These are phyloP conservation scores for Globisporangium echinulatum DNA, from an alignment of 352 stramenopile species.

Conservation along the genomic window DNA sequence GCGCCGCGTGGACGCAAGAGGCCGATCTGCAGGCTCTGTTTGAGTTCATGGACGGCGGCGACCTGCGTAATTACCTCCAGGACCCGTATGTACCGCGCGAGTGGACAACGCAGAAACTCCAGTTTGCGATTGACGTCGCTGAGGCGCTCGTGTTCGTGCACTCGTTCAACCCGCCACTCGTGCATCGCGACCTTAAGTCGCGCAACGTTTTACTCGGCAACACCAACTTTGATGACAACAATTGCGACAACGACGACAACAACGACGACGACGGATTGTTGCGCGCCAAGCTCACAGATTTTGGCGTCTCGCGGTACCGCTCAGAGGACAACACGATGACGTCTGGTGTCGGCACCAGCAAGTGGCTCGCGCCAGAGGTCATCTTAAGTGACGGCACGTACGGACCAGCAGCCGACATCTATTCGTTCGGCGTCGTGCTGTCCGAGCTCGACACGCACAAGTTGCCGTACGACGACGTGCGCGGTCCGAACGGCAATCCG, in stretches of 20 bases:
- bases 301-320: constrained; percentile 27
- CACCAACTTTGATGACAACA: no score
- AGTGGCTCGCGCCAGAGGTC: constrained; percentile 55
- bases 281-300: constrained; percentile 52
- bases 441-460: constrained; percentile 50
- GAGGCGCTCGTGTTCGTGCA: no score
- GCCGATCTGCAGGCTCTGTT: constrained; percentile 29
- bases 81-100: neutral
- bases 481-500: constrained; percentile 21
- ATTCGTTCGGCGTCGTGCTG: constrained; percentile 53
- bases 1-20: constrained; percentile 30
- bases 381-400: constrained; percentile 43
- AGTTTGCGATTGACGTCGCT: no score
- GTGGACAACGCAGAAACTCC: no score
- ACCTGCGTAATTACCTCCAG: constrained; percentile 35
- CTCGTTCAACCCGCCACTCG: no score
- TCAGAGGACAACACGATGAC: no score
- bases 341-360: no score
- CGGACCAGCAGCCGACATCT: constrained; percentile 44
- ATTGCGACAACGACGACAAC: neutral
- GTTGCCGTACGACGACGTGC: constrained; percentile 41
- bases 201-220: no score
- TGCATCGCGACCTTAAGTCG: no score
- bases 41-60: constrained; percentile 17
- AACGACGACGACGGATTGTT: neutral